Conservation (phyloP, 2,329 filamentous ascomycete genomes). For the Paecilomyces variotii region DNA sequence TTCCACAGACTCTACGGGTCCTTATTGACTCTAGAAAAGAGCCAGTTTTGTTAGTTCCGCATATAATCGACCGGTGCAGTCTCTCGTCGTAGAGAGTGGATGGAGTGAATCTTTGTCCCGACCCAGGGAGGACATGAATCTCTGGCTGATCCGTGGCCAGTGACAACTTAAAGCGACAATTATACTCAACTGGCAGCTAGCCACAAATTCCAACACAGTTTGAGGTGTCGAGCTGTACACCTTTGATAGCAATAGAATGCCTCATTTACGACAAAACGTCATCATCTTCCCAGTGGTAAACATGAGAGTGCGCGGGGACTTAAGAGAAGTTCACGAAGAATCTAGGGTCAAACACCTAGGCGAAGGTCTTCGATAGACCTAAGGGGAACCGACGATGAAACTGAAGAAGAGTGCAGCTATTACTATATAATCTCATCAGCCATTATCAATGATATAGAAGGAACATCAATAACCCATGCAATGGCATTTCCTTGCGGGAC, state of each 20-base stretch:
- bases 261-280: background rate
- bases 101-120: conserved; percentile 1
- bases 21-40: conserved; percentile 10
- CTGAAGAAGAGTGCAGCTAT: no score
- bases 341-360: no score
- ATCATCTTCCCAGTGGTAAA: no score
- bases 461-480: no score
- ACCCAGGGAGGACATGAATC: conserved; percentile 2
- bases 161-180: background rate
- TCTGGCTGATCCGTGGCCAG: conserved; percentile 1
- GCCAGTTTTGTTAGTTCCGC: conserved; percentile 6
- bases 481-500: no score
- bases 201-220: background rate
- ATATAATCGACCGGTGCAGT: conserved; percentile 1
- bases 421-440: no score
- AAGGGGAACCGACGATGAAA: no score
- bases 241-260: background rate
- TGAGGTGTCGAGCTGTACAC: conserved; percentile 1
- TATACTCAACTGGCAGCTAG: conserved; percentile 2
- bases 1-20: background rate
- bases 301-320: no score
- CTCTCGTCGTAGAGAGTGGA: conserved; percentile 3
- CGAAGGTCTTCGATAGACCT: no score
- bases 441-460: no score
- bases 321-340: no score